These are phyloP conservation scores for Solanum virginianum DNA, from an alignment of 257 asterid genomes.

Conservation along the genomic window DNA sequence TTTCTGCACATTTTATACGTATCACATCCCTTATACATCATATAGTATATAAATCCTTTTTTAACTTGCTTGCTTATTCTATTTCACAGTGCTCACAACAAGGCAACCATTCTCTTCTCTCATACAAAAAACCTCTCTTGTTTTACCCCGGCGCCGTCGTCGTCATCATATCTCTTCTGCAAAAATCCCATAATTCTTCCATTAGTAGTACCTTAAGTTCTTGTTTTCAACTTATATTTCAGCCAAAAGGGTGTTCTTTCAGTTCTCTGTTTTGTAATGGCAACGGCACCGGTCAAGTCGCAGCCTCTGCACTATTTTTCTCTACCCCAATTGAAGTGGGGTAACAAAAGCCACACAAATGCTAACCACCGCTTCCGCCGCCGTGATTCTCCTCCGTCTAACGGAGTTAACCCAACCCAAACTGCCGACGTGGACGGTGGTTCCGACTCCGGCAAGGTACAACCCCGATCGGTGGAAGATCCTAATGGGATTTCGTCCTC, in stretches of 20 bases:
- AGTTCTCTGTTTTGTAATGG: slow-evolving; percentile 26
- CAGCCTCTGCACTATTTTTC: slow-evolving; percentile 81
- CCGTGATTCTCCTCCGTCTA: slow-evolving; percentile 38
- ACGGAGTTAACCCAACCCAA: slow-evolving; percentile 6
- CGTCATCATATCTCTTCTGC: neutral
- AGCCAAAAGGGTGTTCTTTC: neutral
- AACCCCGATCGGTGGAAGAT: neutral
- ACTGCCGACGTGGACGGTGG: neutral
- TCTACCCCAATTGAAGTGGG: slow-evolving; percentile 60
- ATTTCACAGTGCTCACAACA: neutral
- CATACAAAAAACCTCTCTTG: neutral
- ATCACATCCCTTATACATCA: neutral
- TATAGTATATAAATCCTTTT: neutral
- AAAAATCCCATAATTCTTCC: neutral
- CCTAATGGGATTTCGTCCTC: neutral
- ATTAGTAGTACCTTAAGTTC: neutral
- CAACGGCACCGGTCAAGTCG: slow-evolving; percentile 61
- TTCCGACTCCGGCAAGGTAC: neutral
- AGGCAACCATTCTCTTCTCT: neutral
- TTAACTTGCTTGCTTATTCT: neutral
- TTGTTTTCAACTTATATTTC: neutral
- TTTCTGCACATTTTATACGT: neutral
- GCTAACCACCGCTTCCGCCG: slow-evolving; percentile 44
- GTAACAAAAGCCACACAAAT: slow-evolving; percentile 41
- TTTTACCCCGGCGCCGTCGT: neutral